Base-by-base conservation (phyloP, 805 yeast species). In the Saccharomyces jurei region DNA sequence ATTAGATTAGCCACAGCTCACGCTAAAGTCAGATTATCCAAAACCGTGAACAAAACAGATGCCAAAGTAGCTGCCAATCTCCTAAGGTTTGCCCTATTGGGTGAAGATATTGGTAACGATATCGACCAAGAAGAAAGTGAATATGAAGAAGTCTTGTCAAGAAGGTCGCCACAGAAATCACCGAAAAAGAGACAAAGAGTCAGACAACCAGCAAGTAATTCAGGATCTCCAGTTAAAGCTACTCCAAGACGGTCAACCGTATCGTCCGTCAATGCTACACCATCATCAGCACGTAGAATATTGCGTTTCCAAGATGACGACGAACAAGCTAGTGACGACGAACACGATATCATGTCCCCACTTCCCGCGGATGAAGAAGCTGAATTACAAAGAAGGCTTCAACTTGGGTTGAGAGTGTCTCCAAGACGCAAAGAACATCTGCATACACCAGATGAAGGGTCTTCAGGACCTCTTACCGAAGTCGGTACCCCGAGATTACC, bases 1-100 rank as follows among this genome's bases (percentile, higher is more conserved):
- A 92, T 92, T 69, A 96, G 99, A 77, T 76, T 92, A 56, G 78
- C 97, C 0, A 88, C 97, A 1, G 98, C 99, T 0, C 98, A 94
- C 71, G 98, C 98, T 10, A 92, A 94, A 70, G 88, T 92, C n/a
- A 80, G 98, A 62, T 75, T 94, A 54, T 86, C 96, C 25, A 81
- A 80, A 61, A 78, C 81, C 1, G 86, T 94, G 17, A 89, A 84
- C 31, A 78, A 79, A 22, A 78, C 77, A 58, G 99, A 94, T 71
- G 96, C 97, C 1, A 73, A 77, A 58, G 86, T 87, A 41, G 99
- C 99, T 4, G 92, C 89, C 61, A 85, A 85, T 62, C 71, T 94
- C 65, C 75, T 94, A 59, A 80, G 96, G 64, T 94, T 81, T 69
- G 92, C 98, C 0, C 74, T 94, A 60, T 87, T 91, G 36, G 72